Evolutionary conservation across 441 rosid genomes (phyloP).

Genomic region (Erysimum pusillum): DNA sequence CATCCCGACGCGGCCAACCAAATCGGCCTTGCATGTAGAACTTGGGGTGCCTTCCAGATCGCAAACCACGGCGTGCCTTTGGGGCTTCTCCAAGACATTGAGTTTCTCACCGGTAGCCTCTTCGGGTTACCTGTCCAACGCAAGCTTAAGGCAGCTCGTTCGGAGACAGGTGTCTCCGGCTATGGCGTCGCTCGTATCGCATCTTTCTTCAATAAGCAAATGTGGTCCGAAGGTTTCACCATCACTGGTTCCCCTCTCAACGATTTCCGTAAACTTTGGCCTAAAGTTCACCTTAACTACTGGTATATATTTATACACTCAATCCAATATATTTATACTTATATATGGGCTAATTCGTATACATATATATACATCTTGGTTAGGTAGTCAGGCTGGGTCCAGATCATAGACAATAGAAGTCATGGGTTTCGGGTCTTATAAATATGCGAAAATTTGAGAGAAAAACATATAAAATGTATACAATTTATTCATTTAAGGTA

Average conservation of each 20-base stretch:
- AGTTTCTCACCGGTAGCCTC: constrained; percentile 47
- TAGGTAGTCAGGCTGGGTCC: neutral
- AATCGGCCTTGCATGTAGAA: constrained; percentile 79
- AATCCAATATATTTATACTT: neutral
- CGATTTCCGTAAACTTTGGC: constrained; percentile 63
- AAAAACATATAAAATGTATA: neutral
- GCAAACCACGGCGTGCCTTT: constrained; percentile 55
- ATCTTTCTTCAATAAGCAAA: constrained; percentile 55
- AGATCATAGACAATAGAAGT: neutral
- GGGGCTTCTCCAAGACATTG: constrained; percentile 49
- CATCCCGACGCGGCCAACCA: constrained; percentile 61
- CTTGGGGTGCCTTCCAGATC: constrained; percentile 63
- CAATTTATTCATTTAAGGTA: neutral
- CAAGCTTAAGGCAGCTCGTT: constrained; percentile 52
- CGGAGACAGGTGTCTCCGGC: constrained; percentile 51
- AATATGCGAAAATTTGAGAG: no score
- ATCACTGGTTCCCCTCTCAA: constrained; percentile 58
- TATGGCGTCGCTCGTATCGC: constrained; percentile 61
- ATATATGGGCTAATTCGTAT: neutral
- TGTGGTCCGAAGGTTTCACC: constrained; percentile 70
- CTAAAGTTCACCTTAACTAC: constrained; percentile 49
- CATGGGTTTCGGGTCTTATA: no score
- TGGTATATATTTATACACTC: constrained; percentile 48
- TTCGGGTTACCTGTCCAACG: constrained; percentile 52
- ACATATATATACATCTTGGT: neutral